Conservation (phyloP, 2,329 filamentous ascomycete genomes). For the Neofusicoccum cordaticola region DNA sequence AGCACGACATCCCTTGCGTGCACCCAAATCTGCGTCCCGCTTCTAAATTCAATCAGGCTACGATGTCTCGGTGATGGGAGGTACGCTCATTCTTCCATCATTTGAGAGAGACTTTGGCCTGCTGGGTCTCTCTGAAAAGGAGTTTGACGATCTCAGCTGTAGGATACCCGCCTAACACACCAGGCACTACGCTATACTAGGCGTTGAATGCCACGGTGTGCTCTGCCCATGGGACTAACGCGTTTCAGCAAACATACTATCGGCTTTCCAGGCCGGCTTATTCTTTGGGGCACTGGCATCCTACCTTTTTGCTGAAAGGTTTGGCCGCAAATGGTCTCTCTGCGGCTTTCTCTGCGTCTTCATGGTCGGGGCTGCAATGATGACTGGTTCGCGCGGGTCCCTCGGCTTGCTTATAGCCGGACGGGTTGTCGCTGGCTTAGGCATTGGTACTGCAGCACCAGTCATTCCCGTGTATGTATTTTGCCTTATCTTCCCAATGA, state of each 20-base stretch:
- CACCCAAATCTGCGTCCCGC: too few relatives aligned
- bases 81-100: constrained; percentile 39
- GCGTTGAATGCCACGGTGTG: too few relatives aligned
- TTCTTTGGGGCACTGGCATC: constrained; percentile 41
- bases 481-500: not conserved
- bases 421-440: constrained; percentile 37
- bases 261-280: constrained; percentile 21
- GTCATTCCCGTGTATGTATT: constrained; percentile 30
- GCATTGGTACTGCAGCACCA: constrained; percentile 38
- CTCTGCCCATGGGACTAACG: too few relatives aligned
- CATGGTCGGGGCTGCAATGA: constrained; percentile 39
- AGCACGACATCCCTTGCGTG: not conserved
- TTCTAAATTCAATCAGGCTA: constrained; percentile 21
- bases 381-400: constrained; percentile 37
- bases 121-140: constrained; percentile 27
- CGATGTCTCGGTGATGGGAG: constrained; percentile 37
- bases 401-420: constrained; percentile 38
- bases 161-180: too few relatives aligned
- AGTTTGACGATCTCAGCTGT: constrained; percentile 23
- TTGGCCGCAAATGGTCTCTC: constrained; percentile 50
- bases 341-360: constrained; percentile 47
- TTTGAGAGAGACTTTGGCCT: constrained; percentile 38
- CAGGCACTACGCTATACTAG: too few relatives aligned
- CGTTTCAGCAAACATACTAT: not conserved
- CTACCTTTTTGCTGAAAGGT: constrained; percentile 49